These are phyloP conservation scores for Boletus reticulatus DNA, from an alignment of 768 basidiomycete species.

Conservation along the genomic window DNA sequence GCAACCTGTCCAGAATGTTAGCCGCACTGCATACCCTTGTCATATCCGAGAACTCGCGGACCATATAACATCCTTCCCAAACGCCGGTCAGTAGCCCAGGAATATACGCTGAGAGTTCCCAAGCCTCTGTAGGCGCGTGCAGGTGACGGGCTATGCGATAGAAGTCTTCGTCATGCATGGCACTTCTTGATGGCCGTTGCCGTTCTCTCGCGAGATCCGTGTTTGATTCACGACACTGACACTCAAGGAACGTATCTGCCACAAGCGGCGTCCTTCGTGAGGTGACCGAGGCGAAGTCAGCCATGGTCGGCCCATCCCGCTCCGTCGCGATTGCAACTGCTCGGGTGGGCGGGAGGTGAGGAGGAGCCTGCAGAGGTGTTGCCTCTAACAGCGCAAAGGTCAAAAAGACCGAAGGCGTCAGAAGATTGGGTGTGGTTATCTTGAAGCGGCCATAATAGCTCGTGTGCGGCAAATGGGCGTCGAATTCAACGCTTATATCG, in stretches of 20 bases:
- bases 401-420: conserved; percentile 48
- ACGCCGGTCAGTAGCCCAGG: conserved; percentile 51
- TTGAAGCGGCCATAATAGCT: conserved; percentile 21
- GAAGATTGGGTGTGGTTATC: conserved; percentile 36
- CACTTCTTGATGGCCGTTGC: conserved; percentile 34
- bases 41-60: conserved; percentile 30
- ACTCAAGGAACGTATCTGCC: conserved; percentile 39
- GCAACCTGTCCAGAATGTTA: conserved; percentile 29
- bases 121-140: conserved; percentile 15
- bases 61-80: conserved; percentile 65
- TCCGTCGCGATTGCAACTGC: conserved; percentile 43
- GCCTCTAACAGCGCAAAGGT: conserved; percentile 52
- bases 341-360: conserved; percentile 50
- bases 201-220: conserved; percentile 31
- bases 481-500: conserved; percentile 10
- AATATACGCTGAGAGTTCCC: conserved; percentile 32
- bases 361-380: conserved; percentile 41
- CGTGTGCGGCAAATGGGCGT: conserved; percentile 9
- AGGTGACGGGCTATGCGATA: conserved; percentile 29
- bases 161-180: conserved; percentile 37
- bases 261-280: conserved; percentile 47
- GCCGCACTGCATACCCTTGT: conserved; percentile 7
- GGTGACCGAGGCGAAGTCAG: conserved; percentile 47
- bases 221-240: conserved; percentile 27
- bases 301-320: conserved; percentile 51